Conservation (phyloP, 2,329 filamentous ascomycete genomes). For the Furcasterigmium furcatum region DNA sequence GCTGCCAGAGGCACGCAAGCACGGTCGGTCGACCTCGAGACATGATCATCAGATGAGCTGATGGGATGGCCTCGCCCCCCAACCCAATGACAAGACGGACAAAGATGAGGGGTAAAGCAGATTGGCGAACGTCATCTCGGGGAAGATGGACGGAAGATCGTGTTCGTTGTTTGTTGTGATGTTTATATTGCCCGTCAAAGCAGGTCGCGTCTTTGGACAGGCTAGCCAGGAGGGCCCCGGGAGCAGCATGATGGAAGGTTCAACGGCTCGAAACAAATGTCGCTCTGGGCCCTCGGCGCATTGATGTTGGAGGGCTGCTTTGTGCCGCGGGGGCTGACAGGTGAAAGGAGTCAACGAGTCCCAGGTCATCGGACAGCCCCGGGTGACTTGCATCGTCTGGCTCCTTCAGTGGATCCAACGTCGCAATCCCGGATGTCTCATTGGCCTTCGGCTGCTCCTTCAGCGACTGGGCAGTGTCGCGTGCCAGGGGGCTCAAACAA, state of each 20-base stretch:
- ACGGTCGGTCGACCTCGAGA: too few species aligned
- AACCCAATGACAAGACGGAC: neutral
- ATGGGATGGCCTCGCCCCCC: neutral
- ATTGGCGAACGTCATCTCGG: neutral
- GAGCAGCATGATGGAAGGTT: neutral
- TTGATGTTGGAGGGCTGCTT: too few species aligned
- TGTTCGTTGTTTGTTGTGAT: neutral
- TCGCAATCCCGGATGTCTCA: neutral
- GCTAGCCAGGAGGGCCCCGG: neutral
- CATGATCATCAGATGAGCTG: neutral
- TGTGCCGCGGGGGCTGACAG: too few species aligned
- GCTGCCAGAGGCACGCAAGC: neutral
- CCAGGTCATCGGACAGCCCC: slow-evolving; percentile 6
- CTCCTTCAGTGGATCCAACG: neutral
- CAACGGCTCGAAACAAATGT: too few species aligned
- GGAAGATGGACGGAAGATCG: neutral
- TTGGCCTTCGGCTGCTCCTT: too few species aligned
- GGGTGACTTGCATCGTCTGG: slow-evolving; percentile 9
- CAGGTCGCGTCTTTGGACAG: neutral
- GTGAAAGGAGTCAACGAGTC: neutral
- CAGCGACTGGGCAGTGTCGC: neutral
- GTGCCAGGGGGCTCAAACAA: neutral
- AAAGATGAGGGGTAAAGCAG: neutral
- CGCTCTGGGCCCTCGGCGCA: too few species aligned
- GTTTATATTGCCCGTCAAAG: neutral